Conservation (phyloP, 2,329 filamentous ascomycete genomes). For the Aspergillus flavus region DNA sequence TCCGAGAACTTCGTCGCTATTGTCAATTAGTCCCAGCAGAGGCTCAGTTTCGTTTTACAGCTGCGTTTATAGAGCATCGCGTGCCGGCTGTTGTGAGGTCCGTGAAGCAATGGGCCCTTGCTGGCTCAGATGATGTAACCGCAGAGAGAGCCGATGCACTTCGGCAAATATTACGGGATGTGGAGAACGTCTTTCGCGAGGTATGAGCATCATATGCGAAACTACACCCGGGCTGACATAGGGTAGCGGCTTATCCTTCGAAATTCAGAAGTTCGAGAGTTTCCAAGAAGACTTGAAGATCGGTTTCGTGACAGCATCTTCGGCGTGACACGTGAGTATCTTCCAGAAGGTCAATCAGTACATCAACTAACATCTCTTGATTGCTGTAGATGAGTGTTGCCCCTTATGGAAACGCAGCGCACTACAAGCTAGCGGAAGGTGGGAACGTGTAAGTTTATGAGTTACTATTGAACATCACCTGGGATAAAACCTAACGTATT, state of each 20-base stretch:
- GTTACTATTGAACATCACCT: background rate
- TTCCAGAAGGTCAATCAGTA: background rate
- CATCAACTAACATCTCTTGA: background rate
- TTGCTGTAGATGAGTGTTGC: background rate
- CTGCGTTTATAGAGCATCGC: slow-evolving; percentile 14
- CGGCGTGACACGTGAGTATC: slow-evolving; percentile 11
- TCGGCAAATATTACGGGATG: slow-evolving; percentile 11
- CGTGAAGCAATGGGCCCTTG: slow-evolving; percentile 20
- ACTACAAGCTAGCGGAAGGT: slow-evolving; percentile 10
- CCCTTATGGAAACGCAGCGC: slow-evolving; percentile 10
- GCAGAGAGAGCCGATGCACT: slow-evolving; percentile 18
- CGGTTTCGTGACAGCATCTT: slow-evolving; percentile 7
- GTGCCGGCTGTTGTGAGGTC: slow-evolving; percentile 22
- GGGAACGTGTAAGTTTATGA: slow-evolving; percentile 15
- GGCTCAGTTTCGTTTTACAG: slow-evolving; percentile 15
- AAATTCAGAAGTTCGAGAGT: background rate
- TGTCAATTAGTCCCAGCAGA: slow-evolving; percentile 25
- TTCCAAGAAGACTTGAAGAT: slow-evolving; percentile 2
- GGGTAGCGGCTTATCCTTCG: background rate
- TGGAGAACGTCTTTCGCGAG: slow-evolving; percentile 8
- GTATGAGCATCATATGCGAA: slow-evolving; percentile 7
- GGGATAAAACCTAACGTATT: background rate
- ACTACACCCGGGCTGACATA: slow-evolving; percentile 4
- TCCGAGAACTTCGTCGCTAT: slow-evolving; percentile 23
- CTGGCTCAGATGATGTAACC: slow-evolving; percentile 15